These are phyloP conservation scores for Cylindrodendrum hubeiense DNA, from an alignment of 2,329 filamentous ascomycete species.

Conservation along the genomic window DNA sequence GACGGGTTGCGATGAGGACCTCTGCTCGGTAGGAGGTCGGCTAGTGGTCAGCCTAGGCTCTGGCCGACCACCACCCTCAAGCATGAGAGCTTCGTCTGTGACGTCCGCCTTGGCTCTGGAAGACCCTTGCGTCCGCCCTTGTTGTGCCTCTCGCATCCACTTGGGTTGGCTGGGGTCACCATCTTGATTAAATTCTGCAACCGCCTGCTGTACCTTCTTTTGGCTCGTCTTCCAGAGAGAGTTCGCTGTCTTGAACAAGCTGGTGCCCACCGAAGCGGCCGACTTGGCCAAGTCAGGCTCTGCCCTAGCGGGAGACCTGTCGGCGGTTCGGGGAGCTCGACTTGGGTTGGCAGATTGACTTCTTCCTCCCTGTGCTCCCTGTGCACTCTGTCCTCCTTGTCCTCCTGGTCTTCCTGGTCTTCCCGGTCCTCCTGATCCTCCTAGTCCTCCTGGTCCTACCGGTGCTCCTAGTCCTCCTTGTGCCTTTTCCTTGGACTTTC, in stretches of 20 bases:
- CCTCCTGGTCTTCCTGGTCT: no score
- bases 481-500: conserved; percentile 81
- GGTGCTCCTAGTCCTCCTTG: conserved; percentile 58
- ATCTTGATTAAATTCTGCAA: conserved; percentile 83
- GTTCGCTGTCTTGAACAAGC: conserved; percentile 92
- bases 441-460: no score
- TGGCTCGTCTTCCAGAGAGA: conserved; percentile 95
- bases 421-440: no score
- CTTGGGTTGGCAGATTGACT: conserved; percentile 30
- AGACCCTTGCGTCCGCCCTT: conserved; percentile 53
- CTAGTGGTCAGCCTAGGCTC: conserved; percentile 52
- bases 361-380: conserved; percentile 57
- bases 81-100: conserved; percentile 83
- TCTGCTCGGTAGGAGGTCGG: conserved; percentile 42
- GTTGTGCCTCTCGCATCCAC: conserved; percentile 88
- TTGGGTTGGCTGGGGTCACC: conserved; percentile 86
- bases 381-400: conserved; percentile 50
- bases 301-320: conserved; percentile 63
- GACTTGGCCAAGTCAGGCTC: conserved; percentile 84
- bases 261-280: conserved; percentile 85
- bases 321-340: conserved; percentile 56
- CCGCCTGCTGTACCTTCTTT: conserved; percentile 92
- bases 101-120: conserved; percentile 53
- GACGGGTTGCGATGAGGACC: conserved; percentile 45
- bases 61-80: conserved; percentile 75